These are phyloP conservation scores for Alternaria panax DNA, from an alignment of 2,329 filamentous ascomycete genomes.

Conservation along the genomic window DNA sequence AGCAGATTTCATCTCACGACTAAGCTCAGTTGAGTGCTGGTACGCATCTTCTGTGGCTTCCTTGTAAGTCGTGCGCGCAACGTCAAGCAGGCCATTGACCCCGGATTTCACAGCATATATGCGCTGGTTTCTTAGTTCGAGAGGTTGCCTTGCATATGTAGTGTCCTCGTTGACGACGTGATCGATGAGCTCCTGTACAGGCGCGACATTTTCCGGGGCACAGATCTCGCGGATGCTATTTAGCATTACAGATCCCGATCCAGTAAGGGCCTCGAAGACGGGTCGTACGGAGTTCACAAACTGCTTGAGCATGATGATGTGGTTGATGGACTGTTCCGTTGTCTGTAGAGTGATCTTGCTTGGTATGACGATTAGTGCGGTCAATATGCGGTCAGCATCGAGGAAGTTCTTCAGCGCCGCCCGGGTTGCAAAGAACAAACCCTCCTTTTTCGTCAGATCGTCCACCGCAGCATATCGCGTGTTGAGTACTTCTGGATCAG, in stretches of 20 bases:
- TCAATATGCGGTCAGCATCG: conserved; percentile 82
- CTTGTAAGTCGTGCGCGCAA: conserved; percentile 87
- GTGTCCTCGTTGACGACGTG: conserved; percentile 81
- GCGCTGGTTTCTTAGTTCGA: conserved; percentile 88
- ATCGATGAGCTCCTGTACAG: conserved; percentile 70
- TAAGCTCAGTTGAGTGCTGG: conserved; percentile 72
- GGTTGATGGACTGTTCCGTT: conserved; percentile 83
- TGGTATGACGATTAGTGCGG: conserved; percentile 79
- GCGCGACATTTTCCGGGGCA: conserved; percentile 65
- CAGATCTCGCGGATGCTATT: conserved; percentile 74
- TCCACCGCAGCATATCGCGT: conserved; percentile 82
- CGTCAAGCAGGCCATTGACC: conserved; percentile 84
- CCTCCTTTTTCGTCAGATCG: conserved; percentile 81
- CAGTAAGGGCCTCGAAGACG: conserved; percentile 71
- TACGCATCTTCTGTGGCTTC: conserved; percentile 82
- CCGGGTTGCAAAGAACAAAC: conserved; percentile 81
- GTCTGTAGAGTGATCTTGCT: conserved; percentile 69
- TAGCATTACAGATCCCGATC: conserved; percentile 70
- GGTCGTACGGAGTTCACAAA: conserved; percentile 74
- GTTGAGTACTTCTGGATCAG: conserved; percentile 70
- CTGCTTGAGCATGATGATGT: conserved; percentile 84
- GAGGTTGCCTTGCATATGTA: conserved; percentile 75
- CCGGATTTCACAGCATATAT: conserved; percentile 90
- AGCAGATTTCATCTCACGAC: conserved; percentile 57
- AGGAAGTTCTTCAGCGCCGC: conserved; percentile 76